Percentiles rank a stretch among this genome's conserved stretches.
Conservation (phyloP, 2,329 filamentous ascomycete genomes). For the Neonectria coccinea region DNA sequence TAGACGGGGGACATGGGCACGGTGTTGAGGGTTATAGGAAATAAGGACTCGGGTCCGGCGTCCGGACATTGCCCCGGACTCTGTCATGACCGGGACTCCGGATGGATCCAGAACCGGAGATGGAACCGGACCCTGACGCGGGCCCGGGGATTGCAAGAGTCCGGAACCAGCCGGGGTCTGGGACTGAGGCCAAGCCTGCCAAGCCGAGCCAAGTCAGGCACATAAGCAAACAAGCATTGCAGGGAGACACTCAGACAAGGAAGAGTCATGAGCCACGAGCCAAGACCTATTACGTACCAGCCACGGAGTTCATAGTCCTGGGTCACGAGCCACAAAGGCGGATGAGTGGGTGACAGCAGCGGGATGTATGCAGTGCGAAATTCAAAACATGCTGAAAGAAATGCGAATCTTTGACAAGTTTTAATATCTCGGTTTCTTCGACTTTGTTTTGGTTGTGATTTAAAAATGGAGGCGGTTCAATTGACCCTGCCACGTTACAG, state of each 20-base stretch:
- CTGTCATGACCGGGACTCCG: no score
- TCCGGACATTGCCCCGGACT: constrained; percentile 4
- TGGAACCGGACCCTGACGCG: constrained; percentile 2
- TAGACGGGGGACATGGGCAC: constrained; percentile 12
- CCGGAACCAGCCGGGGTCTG: constrained; percentile 9
- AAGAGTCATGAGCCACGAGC: not conserved
- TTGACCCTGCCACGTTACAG: not conserved
- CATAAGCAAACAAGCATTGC: not conserved
- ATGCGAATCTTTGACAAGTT: not conserved
- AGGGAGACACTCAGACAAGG: not conserved
- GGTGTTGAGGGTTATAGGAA: constrained; percentile 19
- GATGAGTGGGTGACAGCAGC: not conserved
- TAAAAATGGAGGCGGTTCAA: not conserved
- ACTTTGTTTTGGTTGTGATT: not conserved
- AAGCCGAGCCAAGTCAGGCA: not conserved
- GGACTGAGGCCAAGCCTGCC: constrained; percentile 7
- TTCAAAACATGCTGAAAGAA: not conserved
- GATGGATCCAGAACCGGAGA: not conserved
- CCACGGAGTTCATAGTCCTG: not conserved
- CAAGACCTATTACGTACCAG: not conserved
- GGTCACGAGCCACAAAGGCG: not conserved
- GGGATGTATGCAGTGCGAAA: no score
- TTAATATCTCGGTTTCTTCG: not conserved
- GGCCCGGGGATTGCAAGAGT: not conserved
- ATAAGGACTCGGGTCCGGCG: not conserved